These are phyloP conservation scores for Solanum tacnaense DNA, from an alignment of 257 asterid species.

Conservation along the genomic window DNA sequence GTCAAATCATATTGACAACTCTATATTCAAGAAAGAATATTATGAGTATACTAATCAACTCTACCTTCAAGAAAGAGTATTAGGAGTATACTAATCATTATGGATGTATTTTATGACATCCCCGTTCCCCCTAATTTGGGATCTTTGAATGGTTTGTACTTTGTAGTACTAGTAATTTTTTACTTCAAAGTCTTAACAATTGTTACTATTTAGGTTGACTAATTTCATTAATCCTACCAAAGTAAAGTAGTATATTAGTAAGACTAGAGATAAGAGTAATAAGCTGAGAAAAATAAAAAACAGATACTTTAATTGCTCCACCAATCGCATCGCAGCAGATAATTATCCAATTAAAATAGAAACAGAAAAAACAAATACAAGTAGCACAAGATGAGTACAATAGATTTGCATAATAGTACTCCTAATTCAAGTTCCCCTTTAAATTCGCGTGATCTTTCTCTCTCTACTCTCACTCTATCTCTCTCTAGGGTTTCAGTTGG, in stretches of 20 bases:
- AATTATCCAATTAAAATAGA: neutral
- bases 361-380: neutral
- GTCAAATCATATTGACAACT: neutral
- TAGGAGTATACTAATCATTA: too few relatives aligned
- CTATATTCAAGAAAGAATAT: neutral
- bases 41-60: neutral
- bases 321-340: neutral
- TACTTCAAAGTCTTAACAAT: too few relatives aligned
- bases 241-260: neutral
- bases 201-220: neutral
- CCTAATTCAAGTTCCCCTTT: neutral
- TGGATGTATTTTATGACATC: neutral
- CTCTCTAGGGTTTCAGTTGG: neutral
- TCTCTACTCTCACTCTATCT: neutral
- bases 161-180: too few relatives aligned
- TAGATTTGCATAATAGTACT: neutral
- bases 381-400: neutral
- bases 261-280: too few relatives aligned
- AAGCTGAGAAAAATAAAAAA: neutral
- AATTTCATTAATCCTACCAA: neutral
- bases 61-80: too few relatives aligned
- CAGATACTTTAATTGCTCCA: neutral
- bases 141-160: too few relatives aligned
- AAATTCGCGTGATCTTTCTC: neutral
- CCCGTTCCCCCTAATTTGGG: neutral